Conservation (phyloP, 2,329 filamentous ascomycete genomes). For the Bipolaris zeicola region DNA sequence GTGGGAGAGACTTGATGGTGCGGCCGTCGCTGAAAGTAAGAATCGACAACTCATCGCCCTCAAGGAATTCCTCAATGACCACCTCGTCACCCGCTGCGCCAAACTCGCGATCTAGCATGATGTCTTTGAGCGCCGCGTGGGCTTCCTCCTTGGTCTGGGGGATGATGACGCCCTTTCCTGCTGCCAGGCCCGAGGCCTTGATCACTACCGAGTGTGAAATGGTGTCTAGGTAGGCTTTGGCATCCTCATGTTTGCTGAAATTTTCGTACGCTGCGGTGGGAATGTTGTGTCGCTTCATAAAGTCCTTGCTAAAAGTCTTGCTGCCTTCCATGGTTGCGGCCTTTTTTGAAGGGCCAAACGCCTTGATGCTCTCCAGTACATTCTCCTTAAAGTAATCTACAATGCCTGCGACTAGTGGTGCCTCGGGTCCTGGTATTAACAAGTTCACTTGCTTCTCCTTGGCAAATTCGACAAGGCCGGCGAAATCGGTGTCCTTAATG, state of each 20-base stretch:
- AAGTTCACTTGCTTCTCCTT: constrained; percentile 76
- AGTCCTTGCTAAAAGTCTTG: constrained; percentile 97
- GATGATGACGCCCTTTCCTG: constrained; percentile 94
- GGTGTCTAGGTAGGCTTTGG: constrained; percentile 68
- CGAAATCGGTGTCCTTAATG: constrained; percentile 77
- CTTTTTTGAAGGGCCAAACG: constrained; percentile 83
- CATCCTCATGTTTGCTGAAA: constrained; percentile 77
- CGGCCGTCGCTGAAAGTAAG: constrained; percentile 91
- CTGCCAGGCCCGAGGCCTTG: constrained; percentile 90
- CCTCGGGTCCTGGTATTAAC: constrained; percentile 89
- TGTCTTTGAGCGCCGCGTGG: constrained; percentile 77
- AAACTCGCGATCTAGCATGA: constrained; percentile 89
- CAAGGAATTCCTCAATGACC: constrained; percentile 91
- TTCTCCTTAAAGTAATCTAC: constrained; percentile 75
- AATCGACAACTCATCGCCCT: constrained; percentile 90
- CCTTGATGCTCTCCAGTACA: constrained; percentile 62
- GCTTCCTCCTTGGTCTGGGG: constrained; percentile 83
- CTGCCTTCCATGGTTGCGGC: constrained; percentile 93
- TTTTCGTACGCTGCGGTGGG: constrained; percentile 91
- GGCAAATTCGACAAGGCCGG: constrained; percentile 75
- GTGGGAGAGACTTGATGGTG: constrained; percentile 79
- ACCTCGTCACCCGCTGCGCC: constrained; percentile 86
- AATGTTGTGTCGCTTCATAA: constrained; percentile 90
- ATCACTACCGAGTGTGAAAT: constrained; percentile 65
- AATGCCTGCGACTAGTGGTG: constrained; percentile 89